Conservation (phyloP, 306 rosid genomes). For the Fragaria vesca region DNA sequence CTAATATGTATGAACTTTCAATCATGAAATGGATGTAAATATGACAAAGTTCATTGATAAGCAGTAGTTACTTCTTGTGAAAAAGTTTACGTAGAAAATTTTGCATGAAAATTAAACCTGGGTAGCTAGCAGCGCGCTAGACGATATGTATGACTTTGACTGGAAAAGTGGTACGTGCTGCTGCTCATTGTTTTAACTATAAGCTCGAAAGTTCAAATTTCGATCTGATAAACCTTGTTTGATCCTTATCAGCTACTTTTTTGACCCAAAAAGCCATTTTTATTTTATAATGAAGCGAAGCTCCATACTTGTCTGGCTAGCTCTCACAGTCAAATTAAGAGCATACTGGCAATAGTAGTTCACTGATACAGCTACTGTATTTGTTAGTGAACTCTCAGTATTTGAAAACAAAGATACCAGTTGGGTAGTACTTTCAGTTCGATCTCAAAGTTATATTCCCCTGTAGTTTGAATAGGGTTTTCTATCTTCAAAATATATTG, state of each 20-base stretch:
- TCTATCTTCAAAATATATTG: neutral
- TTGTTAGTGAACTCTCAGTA: neutral
- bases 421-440: neutral
- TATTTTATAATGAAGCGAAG: constrained; percentile 1
- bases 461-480: neutral
- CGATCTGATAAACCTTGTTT: constrained; percentile 19
- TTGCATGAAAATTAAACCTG: constrained; percentile 21
- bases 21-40: constrained; percentile 34
- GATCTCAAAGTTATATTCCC: neutral
- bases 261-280: constrained; percentile 14
- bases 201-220: constrained; percentile 30
- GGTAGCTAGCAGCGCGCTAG: neutral
- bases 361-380: neutral
- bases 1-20: constrained; percentile 32
- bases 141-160: constrained; percentile 37
- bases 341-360: neutral
- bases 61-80: neutral
- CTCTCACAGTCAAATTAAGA: neutral
- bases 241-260: constrained; percentile 10
- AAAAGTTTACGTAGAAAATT: neutral
- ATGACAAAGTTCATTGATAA: constrained; percentile 29
- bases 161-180: constrained; percentile 10
- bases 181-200: constrained; percentile 16
- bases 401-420: neutral
- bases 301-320: neutral